These are phyloP conservation scores for Fusarium xyrophilum DNA, from an alignment of 2,329 filamentous ascomycete species.

Conservation along the genomic window DNA sequence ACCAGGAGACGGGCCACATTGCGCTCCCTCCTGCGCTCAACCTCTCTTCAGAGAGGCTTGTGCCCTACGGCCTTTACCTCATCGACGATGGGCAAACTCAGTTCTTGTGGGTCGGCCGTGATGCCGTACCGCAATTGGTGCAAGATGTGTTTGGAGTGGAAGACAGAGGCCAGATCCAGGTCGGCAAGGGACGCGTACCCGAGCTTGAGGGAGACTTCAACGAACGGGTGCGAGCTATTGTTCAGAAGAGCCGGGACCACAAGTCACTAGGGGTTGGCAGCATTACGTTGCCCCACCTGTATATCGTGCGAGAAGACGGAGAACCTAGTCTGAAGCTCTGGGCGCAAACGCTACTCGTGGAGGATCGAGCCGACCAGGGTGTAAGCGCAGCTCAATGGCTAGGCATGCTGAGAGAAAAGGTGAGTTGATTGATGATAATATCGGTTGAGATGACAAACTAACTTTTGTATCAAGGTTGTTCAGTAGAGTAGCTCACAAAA, in stretches of 20 bases:
- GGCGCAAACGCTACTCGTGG: constrained; percentile 94
- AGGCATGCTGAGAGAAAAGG: constrained; percentile 92
- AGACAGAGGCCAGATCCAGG: constrained; percentile 83
- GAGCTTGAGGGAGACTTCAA: constrained; percentile 96
- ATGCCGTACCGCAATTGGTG: constrained; percentile 88
- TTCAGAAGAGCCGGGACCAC: constrained; percentile 92
- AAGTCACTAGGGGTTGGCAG: constrained; percentile 86
- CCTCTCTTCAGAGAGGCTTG: constrained; percentile 85
- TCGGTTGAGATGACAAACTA: constrained; percentile 13
- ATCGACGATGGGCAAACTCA: constrained; percentile 98
- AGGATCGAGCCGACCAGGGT: constrained; percentile 93
- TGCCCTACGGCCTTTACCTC: constrained; percentile 89
- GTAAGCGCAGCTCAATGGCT: constrained; percentile 95
- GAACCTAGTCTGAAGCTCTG: constrained; percentile 94
- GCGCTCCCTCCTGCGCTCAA: constrained; percentile 84
- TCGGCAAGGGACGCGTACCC: constrained; percentile 87
- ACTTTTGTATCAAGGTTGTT: constrained; percentile 42
- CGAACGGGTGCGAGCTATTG: constrained; percentile 86
- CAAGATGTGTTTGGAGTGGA: constrained; percentile 88
- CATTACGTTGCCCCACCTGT: constrained; percentile 90
- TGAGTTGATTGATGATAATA: constrained; percentile 48
- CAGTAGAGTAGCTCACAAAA: constrained; percentile 40
- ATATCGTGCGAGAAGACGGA: constrained; percentile 92
- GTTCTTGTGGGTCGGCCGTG: constrained; percentile 94
- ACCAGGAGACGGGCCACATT: constrained; percentile 86